Base-by-base conservation (phyloP, 352 stramenopile genomes). In the Pythium rishiriense region DNA sequence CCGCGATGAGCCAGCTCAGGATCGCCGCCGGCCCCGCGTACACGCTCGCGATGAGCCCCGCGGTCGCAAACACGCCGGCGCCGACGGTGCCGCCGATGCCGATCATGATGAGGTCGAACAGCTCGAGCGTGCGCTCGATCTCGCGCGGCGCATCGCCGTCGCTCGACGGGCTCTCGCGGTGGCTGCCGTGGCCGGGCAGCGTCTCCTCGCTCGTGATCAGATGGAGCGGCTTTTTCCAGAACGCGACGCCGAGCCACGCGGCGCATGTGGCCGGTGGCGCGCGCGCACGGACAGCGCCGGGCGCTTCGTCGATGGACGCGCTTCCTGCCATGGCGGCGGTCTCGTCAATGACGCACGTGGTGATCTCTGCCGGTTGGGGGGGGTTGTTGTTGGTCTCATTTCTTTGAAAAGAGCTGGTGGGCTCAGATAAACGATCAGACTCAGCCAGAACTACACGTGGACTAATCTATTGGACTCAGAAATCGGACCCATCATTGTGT, bases 21-120 rank as follows among this genome's bases (percentile, higher is more conserved):
- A 85, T 82, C 4, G 89, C 90, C 0, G 80, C 86, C 0, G 94
- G 91, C 1, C 94, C 83, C 0, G 83, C 83, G 62, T 87, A 90
- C 6, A 63, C 70, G 51, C 56, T 76, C n/a, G 78, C 78, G 65
- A 94, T 91, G 41, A 90, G 62, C 0, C 86, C 85, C 0, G 86
- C 75, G 0, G 85, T 95, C 10, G 86, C 92, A 72, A 98, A 99
- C 24, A 99, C 86, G 24, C 96, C 96, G 2, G 76, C 85, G n/a
- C 96, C 96, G 10, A 99, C 87, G 0, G 96, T 99, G 26, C 88
- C 94, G 8, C 96, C 94, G 12, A 98, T 96, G 51, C 95, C 95
- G 62, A 98, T 83, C 73, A 87, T 93, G 15, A 98, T 74, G 7
- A 98, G 76, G 74, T 98, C 95, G 61, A 97, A 96, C 28, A 98